These are phyloP conservation scores for Hydnomerulius pinastri DNA, from an alignment of 768 basidiomycete species.

Conservation along the genomic window DNA sequence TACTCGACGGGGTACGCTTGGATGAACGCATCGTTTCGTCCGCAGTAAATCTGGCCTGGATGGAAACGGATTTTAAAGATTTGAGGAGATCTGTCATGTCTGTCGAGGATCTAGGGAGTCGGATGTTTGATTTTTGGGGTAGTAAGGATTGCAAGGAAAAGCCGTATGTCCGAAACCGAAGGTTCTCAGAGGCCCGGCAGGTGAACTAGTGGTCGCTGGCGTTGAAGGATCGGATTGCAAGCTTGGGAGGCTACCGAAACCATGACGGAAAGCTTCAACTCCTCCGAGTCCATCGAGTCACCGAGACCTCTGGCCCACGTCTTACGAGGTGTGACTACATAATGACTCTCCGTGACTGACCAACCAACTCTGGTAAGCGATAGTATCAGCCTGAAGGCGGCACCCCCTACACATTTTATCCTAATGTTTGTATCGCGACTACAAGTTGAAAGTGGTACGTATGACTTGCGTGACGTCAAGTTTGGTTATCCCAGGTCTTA, in stretches of 20 bases:
- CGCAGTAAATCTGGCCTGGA: background rate
- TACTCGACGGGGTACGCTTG: constrained; percentile 44
- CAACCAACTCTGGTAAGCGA: background rate
- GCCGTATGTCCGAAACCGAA: background rate
- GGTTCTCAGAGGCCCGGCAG: too few species aligned
- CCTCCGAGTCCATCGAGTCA: too few species aligned
- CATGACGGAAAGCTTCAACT: too few species aligned
- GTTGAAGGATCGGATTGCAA: too few species aligned
- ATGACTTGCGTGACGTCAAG: background rate
- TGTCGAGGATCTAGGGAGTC: background rate
- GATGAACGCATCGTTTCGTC: constrained; percentile 20
- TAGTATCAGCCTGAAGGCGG: too few species aligned
- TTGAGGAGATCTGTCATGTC: constrained; percentile 17
- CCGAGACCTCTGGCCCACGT: background rate
- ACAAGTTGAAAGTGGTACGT: background rate
- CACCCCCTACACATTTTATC: too few species aligned
- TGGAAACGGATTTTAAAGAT: constrained; percentile 4
- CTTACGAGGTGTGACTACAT: background rate
- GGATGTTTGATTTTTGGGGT: background rate
- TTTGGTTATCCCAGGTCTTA: too few species aligned
- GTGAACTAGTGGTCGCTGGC: too few species aligned
- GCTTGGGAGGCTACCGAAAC: too few species aligned
- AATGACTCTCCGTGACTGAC: background rate
- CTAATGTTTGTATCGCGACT: too few species aligned
- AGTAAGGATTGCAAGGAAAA: background rate